Evolutionary conservation across 108 stramenopile species (phyloP), one percentile per base, ranked within the genome.

Genomic region (Mediolabrus comicus): DNA sequence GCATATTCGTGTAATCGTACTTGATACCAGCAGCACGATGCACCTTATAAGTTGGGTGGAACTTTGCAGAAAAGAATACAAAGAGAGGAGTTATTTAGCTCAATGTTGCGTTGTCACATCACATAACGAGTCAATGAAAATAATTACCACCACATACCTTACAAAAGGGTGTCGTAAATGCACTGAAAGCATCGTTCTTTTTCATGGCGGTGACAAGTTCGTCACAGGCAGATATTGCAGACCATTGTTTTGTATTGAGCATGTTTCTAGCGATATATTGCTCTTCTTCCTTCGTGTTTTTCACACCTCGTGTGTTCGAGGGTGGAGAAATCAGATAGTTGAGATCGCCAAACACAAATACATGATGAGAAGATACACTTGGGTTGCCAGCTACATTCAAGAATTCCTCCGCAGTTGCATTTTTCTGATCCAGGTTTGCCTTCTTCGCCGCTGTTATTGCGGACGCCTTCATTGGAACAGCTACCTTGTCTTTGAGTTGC

Each of bases 41-140:
- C 12, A 89, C 84, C 61, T 93, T 91, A 70, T 94, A 96, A 3
- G 92, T 96, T 5, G 92, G 92, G 10, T 83, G 84, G 57, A 96
- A 96, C 13, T 72, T 53, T n/a, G n/a, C n/a, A n/a, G n/a, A n/a
- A n/a, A n/a, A n/a, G n/a, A n/a, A n/a, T n/a, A n/a, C n/a, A n/a
- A n/a, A n/a, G n/a, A n/a, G n/a, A n/a, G n/a, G n/a, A n/a, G n/a
- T n/a, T n/a, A n/a, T n/a, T n/a, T n/a, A n/a, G n/a, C n/a, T n/a
- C n/a, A n/a, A n/a, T n/a, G n/a, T n/a, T n/a, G n/a, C n/a, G n/a
- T n/a, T n/a, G n/a, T n/a, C n/a, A n/a, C n/a, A n/a, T n/a, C n/a
- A n/a, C n/a, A n/a, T n/a, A n/a, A n/a, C n/a, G n/a, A n/a, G n/a
- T n/a, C n/a, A n/a, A n/a, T n/a, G n/a, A n/a, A n/a, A n/a, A n/a